Percentiles rank a stretch among this genome's conserved stretches.
Evolutionary conservation across 2,329 filamentous ascomycete genomes (phyloP).

Genomic region (Aspergillus awamori): DNA sequence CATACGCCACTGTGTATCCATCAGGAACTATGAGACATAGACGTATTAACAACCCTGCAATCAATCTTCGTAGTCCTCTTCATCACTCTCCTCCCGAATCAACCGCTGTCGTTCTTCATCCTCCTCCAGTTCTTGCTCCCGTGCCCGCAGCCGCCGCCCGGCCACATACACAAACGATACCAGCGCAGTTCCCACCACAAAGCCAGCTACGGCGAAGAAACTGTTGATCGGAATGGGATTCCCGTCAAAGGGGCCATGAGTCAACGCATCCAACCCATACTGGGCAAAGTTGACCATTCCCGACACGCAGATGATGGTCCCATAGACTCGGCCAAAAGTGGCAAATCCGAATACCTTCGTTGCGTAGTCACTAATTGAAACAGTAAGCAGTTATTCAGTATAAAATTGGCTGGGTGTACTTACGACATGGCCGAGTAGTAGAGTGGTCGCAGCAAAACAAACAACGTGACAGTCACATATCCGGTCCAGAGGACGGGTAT

Average conservation of each 20-base stretch:
- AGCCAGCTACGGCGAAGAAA: slow-evolving; percentile 63
- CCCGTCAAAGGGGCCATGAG: slow-evolving; percentile 69
- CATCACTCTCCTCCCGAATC: slow-evolving; percentile 24
- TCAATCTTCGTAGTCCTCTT: not conserved
- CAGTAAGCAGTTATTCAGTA: not conserved
- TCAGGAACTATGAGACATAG: not conserved
- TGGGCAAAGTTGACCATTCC: slow-evolving; percentile 84
- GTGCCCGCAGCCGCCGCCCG: slow-evolving; percentile 20
- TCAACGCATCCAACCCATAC: slow-evolving; percentile 75
- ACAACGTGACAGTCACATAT: slow-evolving; percentile 78
- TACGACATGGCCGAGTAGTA: slow-evolving; percentile 87
- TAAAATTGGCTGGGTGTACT: slow-evolving; percentile 25
- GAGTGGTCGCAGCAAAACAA: slow-evolving; percentile 82
- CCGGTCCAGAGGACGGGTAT: slow-evolving; percentile 65
- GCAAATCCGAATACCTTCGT: slow-evolving; percentile 92
- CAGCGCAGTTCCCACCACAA: slow-evolving; percentile 66
- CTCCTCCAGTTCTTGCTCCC: slow-evolving; percentile 14
- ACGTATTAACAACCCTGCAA: not conserved
- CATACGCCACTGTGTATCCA: not conserved
- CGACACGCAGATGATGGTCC: slow-evolving; percentile 81
- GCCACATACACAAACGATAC: slow-evolving; percentile 63
- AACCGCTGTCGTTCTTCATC: slow-evolving; percentile 33
- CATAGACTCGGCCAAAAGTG: slow-evolving; percentile 90
- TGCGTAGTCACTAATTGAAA: slow-evolving; percentile 66
- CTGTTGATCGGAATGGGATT: slow-evolving; percentile 80